Percentiles rank a stretch among this genome's conserved stretches.
Evolutionary conservation across 176 grass and related monocot species (phyloP).

Genomic region (Cenchrus purpureus): DNA sequence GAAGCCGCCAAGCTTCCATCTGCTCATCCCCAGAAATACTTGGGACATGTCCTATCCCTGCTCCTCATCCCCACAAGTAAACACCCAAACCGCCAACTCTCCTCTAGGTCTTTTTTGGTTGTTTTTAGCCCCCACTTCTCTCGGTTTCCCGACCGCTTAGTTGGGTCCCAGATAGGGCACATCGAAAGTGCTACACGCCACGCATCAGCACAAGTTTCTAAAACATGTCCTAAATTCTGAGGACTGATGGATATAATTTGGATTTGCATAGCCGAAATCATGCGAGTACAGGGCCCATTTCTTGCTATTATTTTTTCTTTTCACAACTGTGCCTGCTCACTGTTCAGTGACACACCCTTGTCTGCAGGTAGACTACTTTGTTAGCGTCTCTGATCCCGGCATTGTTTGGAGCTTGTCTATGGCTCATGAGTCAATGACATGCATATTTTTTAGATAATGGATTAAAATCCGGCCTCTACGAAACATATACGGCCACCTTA

Average conservation of each 20-base stretch:
- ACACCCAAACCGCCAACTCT: conserved; percentile 39
- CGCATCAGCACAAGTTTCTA: conserved; percentile 55
- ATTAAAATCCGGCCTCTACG: too few species aligned
- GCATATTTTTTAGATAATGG: background rate
- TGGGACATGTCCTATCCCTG: conserved; percentile 66
- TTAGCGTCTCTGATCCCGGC: background rate
- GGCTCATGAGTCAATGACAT: background rate
- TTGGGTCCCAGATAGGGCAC: conserved; percentile 22
- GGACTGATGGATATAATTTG: conserved; percentile 20
- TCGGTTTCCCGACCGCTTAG: conserved; percentile 51
- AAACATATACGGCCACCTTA: too few species aligned
- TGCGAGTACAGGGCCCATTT: conserved; percentile 16
- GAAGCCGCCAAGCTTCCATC: conserved; percentile 9
- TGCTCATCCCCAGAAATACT: conserved; percentile 53
- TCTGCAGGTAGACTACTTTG: background rate
- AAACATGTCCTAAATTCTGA: conserved; percentile 53
- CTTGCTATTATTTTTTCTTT: background rate
- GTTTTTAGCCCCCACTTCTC: conserved; percentile 50
- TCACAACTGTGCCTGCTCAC: background rate
- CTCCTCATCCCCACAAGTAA: conserved; percentile 27
- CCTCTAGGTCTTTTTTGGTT: conserved; percentile 26
- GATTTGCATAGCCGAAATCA: conserved; percentile 20
- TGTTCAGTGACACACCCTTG: background rate
- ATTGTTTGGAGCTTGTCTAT: background rate
- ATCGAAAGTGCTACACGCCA: conserved; percentile 25